phyloP scores from a whole-genome alignment of 805 yeast genomes.

The Yarrowia deformans region DNA sequence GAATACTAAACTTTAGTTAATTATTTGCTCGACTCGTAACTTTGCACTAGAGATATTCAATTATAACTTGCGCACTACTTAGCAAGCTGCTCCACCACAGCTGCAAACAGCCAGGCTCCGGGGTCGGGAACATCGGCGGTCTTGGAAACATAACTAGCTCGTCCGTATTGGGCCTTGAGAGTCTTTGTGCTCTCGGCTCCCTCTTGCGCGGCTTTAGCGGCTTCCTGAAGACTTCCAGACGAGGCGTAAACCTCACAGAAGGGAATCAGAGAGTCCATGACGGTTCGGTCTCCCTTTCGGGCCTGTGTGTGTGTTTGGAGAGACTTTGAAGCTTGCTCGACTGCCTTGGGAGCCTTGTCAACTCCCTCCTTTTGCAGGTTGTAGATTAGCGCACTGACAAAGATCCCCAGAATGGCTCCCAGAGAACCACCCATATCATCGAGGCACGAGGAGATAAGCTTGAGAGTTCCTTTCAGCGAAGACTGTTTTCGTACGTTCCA shows the following conservation, averaged over 20 bases:
- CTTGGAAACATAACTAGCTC: constrained; percentile 80
- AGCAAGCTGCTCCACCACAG: constrained; percentile 3
- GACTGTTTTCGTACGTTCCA: constrained; percentile 8
- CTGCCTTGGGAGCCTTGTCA: constrained; percentile 42
- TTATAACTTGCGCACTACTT: not conserved
- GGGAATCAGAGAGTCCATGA: constrained; percentile 88
- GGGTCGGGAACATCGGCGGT: constrained; percentile 27
- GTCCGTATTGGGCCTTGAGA: constrained; percentile 84
- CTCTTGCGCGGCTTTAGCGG: constrained; percentile 69
- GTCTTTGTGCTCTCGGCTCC: constrained; percentile 81
- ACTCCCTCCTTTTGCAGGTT: constrained; percentile 51
- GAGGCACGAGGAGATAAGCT: constrained; percentile 83
- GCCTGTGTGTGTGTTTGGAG: constrained; percentile 88
- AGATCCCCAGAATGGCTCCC: constrained; percentile 90
- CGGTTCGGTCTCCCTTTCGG: constrained; percentile 84
- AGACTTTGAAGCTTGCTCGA: constrained; percentile 65
- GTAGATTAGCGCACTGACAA: constrained; percentile 74
- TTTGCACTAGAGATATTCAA: too few relatives aligned
- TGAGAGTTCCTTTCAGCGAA: constrained; percentile 59
- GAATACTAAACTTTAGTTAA: too few relatives aligned
- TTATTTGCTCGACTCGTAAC: too few relatives aligned
- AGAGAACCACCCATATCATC: constrained; percentile 96
- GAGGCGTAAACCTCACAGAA: constrained; percentile 68
- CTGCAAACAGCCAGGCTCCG: constrained; percentile 34
- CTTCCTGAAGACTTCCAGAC: constrained; percentile 62